Conservation (phyloP, 169 alveolate species). For the Babesia sp. region DNA sequence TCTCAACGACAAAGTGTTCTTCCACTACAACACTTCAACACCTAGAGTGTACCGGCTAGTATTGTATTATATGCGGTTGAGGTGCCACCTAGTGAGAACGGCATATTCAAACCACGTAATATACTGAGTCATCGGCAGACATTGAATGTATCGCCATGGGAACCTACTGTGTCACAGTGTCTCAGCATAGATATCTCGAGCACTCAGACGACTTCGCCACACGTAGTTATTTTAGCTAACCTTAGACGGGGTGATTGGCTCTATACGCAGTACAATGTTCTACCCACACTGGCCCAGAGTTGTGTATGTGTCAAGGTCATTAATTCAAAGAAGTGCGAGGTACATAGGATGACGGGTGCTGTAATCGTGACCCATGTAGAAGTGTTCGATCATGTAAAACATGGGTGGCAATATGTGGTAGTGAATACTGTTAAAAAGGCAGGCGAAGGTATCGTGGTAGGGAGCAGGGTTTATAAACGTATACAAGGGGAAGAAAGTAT, state of each 20-base stretch:
- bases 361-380: background rate
- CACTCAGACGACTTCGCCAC: background rate
- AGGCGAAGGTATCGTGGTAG: no score
- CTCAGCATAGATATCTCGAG: background rate
- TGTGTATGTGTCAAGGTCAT: background rate
- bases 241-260: constrained; percentile 14
- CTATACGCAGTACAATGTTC: background rate
- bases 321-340: background rate
- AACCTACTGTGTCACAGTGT: background rate
- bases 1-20: background rate
- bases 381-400: background rate
- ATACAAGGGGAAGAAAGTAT: background rate
- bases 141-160: no score
- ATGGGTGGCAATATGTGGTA: no score
- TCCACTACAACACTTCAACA: background rate
- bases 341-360: background rate
- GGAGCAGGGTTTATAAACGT: background rate
- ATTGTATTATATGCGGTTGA: background rate
- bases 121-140: background rate
- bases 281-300: background rate
- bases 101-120: background rate
- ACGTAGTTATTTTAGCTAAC: background rate
- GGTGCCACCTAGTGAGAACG: background rate
- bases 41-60: background rate
- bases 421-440: no score